These are phyloP conservation scores for Penicillium sp. DNA, from an alignment of 2,329 filamentous ascomycete species.

Conservation along the genomic window DNA sequence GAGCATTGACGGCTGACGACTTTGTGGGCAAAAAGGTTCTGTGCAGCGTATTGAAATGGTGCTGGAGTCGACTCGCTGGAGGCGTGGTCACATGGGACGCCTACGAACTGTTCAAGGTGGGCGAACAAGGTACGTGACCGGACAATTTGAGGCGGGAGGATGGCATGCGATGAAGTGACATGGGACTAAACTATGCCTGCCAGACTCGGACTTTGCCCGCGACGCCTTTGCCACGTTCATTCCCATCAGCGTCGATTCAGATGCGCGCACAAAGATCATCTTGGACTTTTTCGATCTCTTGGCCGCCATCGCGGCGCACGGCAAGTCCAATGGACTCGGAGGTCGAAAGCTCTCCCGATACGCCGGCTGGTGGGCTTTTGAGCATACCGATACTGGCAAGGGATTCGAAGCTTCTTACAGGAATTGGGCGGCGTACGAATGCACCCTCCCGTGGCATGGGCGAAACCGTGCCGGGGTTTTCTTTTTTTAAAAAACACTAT, in stretches of 20 bases:
- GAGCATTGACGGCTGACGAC: background rate
- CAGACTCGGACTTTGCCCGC: slow-evolving; percentile 84
- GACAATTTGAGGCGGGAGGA: background rate
- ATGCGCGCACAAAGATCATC: slow-evolving; percentile 78
- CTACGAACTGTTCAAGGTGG: slow-evolving; percentile 91
- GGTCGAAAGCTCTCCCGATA: slow-evolving; percentile 90
- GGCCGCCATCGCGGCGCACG: slow-evolving; percentile 83
- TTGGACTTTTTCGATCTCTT: slow-evolving; percentile 95
- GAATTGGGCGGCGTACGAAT: slow-evolving; percentile 68
- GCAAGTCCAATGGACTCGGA: slow-evolving; percentile 86
- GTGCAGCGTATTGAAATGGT: slow-evolving; percentile 95
- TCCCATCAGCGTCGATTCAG: slow-evolving; percentile 83
- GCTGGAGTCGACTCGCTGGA: slow-evolving; percentile 85
- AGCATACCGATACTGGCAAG: slow-evolving; percentile 76
- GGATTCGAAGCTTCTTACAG: slow-evolving; percentile 95
- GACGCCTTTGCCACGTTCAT: slow-evolving; percentile 97
- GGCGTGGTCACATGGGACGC: slow-evolving; percentile 96
- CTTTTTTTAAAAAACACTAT: background rate
- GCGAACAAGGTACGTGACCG: slow-evolving; percentile 67
- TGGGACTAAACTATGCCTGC: slow-evolving; percentile 8
- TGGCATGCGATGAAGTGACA: slow-evolving; percentile 10
- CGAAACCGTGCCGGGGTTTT: no score
- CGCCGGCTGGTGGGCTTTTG: slow-evolving; percentile 98
- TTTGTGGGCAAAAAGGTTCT: slow-evolving; percentile 59
- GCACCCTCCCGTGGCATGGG: background rate